Evolutionary conservation across 441 rosid species (phyloP).

Genomic region (Lagerstroemia fauriei): DNA sequence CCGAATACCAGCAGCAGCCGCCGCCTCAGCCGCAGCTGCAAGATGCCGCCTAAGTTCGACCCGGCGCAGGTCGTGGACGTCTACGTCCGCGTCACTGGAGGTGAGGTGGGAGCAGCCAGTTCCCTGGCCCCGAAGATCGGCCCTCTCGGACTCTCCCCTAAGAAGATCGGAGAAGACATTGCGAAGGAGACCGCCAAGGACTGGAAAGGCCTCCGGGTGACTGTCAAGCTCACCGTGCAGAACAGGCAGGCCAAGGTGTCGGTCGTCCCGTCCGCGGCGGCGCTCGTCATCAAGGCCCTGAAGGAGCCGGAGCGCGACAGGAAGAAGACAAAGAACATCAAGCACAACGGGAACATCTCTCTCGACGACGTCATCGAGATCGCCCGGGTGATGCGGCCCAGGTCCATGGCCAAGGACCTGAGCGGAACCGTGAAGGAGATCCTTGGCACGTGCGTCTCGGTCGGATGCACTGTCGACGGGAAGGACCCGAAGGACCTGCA

Average conservation of each 20-base stretch:
- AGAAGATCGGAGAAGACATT: conserved; percentile 86
- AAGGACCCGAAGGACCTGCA: conserved; percentile 76
- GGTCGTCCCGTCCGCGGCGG: conserved; percentile 80
- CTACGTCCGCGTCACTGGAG: conserved; percentile 81
- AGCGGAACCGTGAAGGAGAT: conserved; percentile 80
- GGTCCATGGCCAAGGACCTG: conserved; percentile 78
- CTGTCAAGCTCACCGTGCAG: conserved; percentile 80
- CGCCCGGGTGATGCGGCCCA: conserved; percentile 66
- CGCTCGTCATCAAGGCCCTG: conserved; percentile 74
- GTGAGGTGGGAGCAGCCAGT: conserved; percentile 84
- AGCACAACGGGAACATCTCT: conserved; percentile 66
- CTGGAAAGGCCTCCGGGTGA: conserved; percentile 81
- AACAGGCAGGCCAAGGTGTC: conserved; percentile 82
- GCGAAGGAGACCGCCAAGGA: conserved; percentile 86
- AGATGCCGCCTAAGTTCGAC: conserved; percentile 89
- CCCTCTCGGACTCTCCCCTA: conserved; percentile 84
- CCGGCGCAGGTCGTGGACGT: conserved; percentile 73
- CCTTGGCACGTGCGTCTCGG: conserved; percentile 77
- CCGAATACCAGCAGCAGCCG: neutral
- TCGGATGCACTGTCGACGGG: conserved; percentile 82
- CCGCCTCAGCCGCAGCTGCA: neutral
- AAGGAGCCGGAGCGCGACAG: conserved; percentile 86
- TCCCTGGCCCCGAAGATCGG: conserved; percentile 83
- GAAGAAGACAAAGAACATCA: conserved; percentile 81
- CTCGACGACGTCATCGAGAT: conserved; percentile 82